These are phyloP conservation scores for Acer yangbiense DNA, from an alignment of 345 rosid species.

Conservation along the genomic window DNA sequence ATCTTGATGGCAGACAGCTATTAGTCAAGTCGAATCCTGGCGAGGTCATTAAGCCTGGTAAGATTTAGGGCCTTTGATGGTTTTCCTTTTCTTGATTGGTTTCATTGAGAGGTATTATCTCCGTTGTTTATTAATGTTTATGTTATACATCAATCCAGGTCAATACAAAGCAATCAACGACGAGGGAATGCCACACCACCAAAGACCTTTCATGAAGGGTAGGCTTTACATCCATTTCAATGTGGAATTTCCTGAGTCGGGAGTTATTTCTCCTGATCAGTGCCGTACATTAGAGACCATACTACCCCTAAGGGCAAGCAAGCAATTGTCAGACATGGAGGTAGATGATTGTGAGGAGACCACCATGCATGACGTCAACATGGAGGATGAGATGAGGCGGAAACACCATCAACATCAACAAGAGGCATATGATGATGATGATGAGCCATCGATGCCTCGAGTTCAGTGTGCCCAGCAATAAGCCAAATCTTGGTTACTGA, in stretches of 20 bases:
- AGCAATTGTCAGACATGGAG: slow-evolving; percentile 54
- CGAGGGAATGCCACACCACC: slow-evolving; percentile 63
- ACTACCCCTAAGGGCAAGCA: slow-evolving; percentile 46
- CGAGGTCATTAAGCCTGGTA: slow-evolving; percentile 69
- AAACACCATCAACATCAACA: slow-evolving; percentile 55
- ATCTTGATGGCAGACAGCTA: slow-evolving; percentile 68
- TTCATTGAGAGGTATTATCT: not conserved
- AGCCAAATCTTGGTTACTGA: not conserved
- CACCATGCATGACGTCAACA: slow-evolving; percentile 64
- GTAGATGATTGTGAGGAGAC: slow-evolving; percentile 75
- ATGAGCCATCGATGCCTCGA: slow-evolving; percentile 43
- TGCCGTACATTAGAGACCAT: slow-evolving; percentile 51
- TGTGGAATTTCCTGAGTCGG: slow-evolving; percentile 65
- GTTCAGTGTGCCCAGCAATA: slow-evolving; percentile 81
- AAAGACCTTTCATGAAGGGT: slow-evolving; percentile 72
- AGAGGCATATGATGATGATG: slow-evolving; percentile 70
- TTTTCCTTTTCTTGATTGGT: not conserved
- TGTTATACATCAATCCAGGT: slow-evolving; percentile 26
- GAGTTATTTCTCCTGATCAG: slow-evolving; percentile 43
- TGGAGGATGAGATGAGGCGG: slow-evolving; percentile 60
- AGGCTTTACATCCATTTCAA: slow-evolving; percentile 58
- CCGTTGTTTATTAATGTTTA: not conserved
- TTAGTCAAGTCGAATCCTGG: slow-evolving; percentile 64
- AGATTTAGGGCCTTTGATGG: not conserved
- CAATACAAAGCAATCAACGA: slow-evolving; percentile 55